Conservation (phyloP, 2,329 filamentous ascomycete species). For the Fusarium sp. region DNA sequence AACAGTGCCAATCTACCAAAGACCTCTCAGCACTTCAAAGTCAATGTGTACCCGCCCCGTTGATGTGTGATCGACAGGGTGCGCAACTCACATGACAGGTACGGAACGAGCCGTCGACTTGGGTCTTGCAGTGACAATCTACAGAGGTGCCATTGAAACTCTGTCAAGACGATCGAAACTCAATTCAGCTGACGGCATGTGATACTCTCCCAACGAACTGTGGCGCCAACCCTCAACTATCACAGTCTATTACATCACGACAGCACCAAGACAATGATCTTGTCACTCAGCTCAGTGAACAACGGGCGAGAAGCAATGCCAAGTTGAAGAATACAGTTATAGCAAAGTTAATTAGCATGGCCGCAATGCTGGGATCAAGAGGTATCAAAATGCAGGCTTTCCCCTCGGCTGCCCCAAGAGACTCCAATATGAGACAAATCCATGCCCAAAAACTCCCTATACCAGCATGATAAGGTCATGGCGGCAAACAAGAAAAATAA, state of each 20-base stretch:
- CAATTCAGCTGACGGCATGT: background rate
- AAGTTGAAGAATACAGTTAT: slow-evolving; percentile 1
- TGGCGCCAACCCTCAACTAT: background rate
- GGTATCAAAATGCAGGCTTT: slow-evolving; percentile 34
- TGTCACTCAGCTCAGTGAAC: background rate
- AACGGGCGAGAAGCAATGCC: background rate
- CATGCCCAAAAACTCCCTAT: slow-evolving; percentile 24
- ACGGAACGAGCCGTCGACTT: background rate
- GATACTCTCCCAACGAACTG: background rate
- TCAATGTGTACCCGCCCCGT: background rate
- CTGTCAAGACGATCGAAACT: slow-evolving; percentile 2
- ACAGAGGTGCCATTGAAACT: background rate
- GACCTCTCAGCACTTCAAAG: background rate
- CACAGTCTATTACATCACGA: slow-evolving; percentile 21
- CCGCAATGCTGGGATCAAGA: slow-evolving; percentile 17
- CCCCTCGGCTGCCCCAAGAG: slow-evolving; percentile 10
- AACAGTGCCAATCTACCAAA: background rate
- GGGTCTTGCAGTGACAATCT: background rate
- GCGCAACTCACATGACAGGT: background rate
- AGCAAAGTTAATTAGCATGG: slow-evolving; percentile 3
- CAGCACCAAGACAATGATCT: background rate
- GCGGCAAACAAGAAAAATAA: background rate
- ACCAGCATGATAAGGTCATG: background rate
- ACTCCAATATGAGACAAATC: slow-evolving; percentile 6
- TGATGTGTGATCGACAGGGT: background rate